Conservation (phyloP, 2,329 filamentous ascomycete genomes). For the Penicillium paneum region DNA sequence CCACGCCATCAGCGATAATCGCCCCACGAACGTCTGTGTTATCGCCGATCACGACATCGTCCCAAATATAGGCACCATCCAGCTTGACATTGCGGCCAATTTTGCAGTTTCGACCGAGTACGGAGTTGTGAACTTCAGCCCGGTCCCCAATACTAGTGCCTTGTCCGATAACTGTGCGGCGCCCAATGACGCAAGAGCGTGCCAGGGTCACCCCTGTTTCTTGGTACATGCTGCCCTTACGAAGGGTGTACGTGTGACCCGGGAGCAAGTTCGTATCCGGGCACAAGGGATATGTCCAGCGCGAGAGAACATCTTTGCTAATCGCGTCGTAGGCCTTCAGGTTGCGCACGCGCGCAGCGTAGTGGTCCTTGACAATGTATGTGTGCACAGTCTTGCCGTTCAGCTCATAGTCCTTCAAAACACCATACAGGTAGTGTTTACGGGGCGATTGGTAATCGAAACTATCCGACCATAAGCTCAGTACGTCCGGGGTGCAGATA, state of each 20-base stretch:
- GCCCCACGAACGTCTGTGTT: slow-evolving; percentile 66
- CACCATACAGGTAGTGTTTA: slow-evolving; percentile 83
- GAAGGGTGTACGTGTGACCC: slow-evolving; percentile 70
- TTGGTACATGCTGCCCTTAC: slow-evolving; percentile 68
- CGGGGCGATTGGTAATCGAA: slow-evolving; percentile 93
- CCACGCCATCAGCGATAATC: slow-evolving; percentile 70
- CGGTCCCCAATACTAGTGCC: slow-evolving; percentile 72
- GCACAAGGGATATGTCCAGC: slow-evolving; percentile 85
- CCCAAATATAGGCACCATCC: slow-evolving; percentile 82
- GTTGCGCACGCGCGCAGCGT: slow-evolving; percentile 81
- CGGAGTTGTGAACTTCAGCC: slow-evolving; percentile 67
- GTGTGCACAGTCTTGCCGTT: slow-evolving; percentile 97
- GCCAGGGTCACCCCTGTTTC: slow-evolving; percentile 75
- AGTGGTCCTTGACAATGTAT: slow-evolving; percentile 77
- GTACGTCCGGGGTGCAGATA: slow-evolving; percentile 93
- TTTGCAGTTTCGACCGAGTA: slow-evolving; percentile 78
- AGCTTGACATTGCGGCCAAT: slow-evolving; percentile 83
- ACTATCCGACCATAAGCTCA: slow-evolving; percentile 93
- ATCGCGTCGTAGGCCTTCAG: slow-evolving; percentile 87
- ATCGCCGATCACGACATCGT: slow-evolving; percentile 74
- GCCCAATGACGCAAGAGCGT: slow-evolving; percentile 65
- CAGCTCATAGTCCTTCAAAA: slow-evolving; percentile 93
- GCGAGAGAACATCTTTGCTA: slow-evolving; percentile 76
- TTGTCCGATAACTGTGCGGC: slow-evolving; percentile 71
- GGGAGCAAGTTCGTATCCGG: slow-evolving; percentile 83